Evolutionary conservation across 805 yeast genomes (phyloP), one percentile per base, ranked within the genome.

Genomic region (Yamadazyma sp.): DNA sequence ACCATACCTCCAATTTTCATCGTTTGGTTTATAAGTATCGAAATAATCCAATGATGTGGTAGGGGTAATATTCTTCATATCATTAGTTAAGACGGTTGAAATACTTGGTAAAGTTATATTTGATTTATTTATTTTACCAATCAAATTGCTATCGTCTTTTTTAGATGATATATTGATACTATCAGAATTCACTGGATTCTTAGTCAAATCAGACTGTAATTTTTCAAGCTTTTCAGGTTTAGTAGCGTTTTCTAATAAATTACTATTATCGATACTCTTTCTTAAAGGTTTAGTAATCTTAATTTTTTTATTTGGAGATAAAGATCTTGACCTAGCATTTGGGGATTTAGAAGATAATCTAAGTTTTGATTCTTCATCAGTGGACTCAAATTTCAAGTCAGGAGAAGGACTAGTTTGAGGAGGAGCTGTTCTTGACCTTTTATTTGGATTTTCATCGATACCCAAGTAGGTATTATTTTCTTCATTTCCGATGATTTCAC

Each of bases 341-440:
- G 49, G 18, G 10, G 31, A 30, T 25, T 31, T 40, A n/a, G 25
- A 18, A 2, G 29, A 10, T 14, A 20, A 32, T 13, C 25, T 33
- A 6, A 21, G 4, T 5, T 24, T 32, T 16, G 34, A 24, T 19
- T 17, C 22, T 8, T 23, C 13, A 27, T 14, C 33, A 24, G 12
- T 18, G 26, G 39, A 15, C 12, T 20, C 5, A 23, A 10, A 5
- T 15, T 22, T 10, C n/a, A 22, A 18, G 13, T 22, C 32, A 45
- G 51, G 8, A 45, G 48, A n/a, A 64, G 68, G 30, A 14, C 25
- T 27, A 8, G 65, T 64, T 12, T 70, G 65, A 9, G 74, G 70
- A 22, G 75, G 74, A 4, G 74, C 73, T 7, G 74, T 68, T 47
- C 65, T 56, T n/a, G 71, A 57, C 32, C 70, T 53, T 47, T 70